Evolutionary conservation across 2,329 filamentous ascomycete species (phyloP).

Genomic region (Pseudogymnoascus sp.): DNA sequence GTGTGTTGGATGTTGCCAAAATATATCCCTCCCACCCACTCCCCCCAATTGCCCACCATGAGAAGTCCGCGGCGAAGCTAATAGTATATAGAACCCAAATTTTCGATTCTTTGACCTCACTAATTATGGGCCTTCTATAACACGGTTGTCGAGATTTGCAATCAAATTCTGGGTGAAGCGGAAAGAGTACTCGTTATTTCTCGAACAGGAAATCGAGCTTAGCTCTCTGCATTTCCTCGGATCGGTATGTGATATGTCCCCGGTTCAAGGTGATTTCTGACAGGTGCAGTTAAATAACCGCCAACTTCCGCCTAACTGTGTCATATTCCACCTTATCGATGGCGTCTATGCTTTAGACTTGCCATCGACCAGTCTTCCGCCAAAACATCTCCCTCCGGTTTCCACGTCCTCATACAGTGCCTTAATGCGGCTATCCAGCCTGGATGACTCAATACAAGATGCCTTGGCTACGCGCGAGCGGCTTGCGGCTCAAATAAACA

Average conservation of each 20-base stretch:
- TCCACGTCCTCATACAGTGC: conserved; percentile 77
- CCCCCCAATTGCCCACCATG: too few relatives aligned
- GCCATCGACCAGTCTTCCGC: conserved; percentile 36
- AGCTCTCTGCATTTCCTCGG: conserved; percentile 71
- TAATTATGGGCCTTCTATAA: conserved; percentile 51
- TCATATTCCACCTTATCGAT: conserved; percentile 78
- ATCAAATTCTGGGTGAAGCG: conserved; percentile 67
- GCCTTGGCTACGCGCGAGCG: conserved; percentile 68
- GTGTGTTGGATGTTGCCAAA: not conserved
- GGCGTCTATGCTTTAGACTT: conserved; percentile 79
- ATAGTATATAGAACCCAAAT: conserved; percentile 57
- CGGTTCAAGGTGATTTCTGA: conserved; percentile 15
- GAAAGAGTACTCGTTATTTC: conserved; percentile 52
- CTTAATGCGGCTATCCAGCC: conserved; percentile 77
- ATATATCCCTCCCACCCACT: too few relatives aligned
- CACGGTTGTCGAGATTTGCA: conserved; percentile 55
- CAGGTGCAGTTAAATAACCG: conserved; percentile 55
- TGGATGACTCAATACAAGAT: conserved; percentile 88
- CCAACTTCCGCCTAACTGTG: conserved; percentile 69
- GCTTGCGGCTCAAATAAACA: conserved; percentile 71
- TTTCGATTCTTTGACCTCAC: conserved; percentile 78
- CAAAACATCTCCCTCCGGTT: conserved; percentile 43
- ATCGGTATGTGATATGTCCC: conserved; percentile 37
- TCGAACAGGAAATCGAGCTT: conserved; percentile 61
- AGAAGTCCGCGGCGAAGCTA: not conserved